Conservation (phyloP, 2,329 filamentous ascomycete genomes). For the Xylaria digitata region DNA sequence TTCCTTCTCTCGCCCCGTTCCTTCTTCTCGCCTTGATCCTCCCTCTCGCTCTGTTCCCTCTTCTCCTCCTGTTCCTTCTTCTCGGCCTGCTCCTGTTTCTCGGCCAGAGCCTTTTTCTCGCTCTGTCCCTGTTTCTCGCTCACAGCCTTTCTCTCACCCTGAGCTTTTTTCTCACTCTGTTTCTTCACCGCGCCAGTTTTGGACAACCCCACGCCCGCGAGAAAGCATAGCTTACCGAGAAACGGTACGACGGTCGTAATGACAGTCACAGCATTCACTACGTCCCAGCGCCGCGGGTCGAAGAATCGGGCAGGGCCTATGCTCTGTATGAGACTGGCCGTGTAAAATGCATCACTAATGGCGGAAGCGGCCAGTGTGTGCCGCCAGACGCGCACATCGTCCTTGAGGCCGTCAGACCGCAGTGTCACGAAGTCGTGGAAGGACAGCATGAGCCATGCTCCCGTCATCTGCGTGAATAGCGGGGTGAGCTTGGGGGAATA, state of each 20-base stretch:
- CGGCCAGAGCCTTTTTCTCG: too few species aligned
- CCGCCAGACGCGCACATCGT: slow-evolving; percentile 38
- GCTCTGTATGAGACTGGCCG: slow-evolving; percentile 37
- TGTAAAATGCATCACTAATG: slow-evolving; percentile 41
- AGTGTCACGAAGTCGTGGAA: slow-evolving; percentile 41
- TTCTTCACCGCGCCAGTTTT: background rate
- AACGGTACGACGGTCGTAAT: slow-evolving; percentile 38
- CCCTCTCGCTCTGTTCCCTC: slow-evolving; percentile 12
- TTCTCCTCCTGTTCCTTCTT: too few species aligned
- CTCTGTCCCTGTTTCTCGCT: too few species aligned
- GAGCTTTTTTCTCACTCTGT: slow-evolving; percentile 23
- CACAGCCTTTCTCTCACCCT: too few species aligned
- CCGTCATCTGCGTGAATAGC: slow-evolving; percentile 41
- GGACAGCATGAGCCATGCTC: slow-evolving; percentile 41
- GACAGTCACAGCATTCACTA: slow-evolving; percentile 29
- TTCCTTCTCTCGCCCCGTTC: too few species aligned
- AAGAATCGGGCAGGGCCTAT: slow-evolving; percentile 37
- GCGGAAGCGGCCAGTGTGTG: slow-evolving; percentile 40
- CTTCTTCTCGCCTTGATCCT: slow-evolving; percentile 3
- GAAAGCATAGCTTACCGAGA: slow-evolving; percentile 40
- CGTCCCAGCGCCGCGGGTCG: slow-evolving; percentile 36
- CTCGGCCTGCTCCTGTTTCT: too few species aligned
- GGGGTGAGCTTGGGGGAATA: slow-evolving; percentile 35
- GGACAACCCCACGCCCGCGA: slow-evolving; percentile 38
- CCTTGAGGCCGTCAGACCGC: slow-evolving; percentile 17